These are phyloP conservation scores for Prunus kanzakura DNA, from an alignment of 306 rosid genomes.

Conservation along the genomic window DNA sequence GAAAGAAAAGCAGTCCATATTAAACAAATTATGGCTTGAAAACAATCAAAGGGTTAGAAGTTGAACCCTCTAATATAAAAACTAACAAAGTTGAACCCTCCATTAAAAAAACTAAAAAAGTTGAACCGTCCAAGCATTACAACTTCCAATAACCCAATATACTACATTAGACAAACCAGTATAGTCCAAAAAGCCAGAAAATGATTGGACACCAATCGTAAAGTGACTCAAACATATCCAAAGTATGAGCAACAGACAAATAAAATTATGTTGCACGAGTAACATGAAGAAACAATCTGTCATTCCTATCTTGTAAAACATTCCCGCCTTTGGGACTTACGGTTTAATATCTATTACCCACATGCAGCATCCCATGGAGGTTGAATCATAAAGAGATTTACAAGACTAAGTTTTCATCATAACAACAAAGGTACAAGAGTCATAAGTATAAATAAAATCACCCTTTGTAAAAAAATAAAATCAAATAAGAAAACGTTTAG, in stretches of 20 bases:
- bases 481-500: background rate
- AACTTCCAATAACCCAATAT: background rate
- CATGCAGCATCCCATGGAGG: background rate
- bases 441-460: background rate
- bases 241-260: background rate
- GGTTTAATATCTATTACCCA: background rate
- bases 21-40: background rate
- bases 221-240: background rate
- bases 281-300: background rate
- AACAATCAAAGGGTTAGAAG: background rate
- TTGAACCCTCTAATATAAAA: background rate
- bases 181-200: background rate
- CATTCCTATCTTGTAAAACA: background rate
- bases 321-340: background rate
- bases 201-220: background rate
- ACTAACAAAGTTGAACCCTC: background rate
- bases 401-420: too few relatives aligned
- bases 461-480: background rate
- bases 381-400: background rate
- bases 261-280: background rate
- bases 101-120: background rate
- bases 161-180: background rate
- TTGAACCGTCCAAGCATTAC: background rate
- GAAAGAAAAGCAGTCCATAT: background rate
- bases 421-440: background rate